These are phyloP conservation scores for Thelonectria rubi DNA, from an alignment of 2,329 filamentous ascomycete species.

Conservation along the genomic window DNA sequence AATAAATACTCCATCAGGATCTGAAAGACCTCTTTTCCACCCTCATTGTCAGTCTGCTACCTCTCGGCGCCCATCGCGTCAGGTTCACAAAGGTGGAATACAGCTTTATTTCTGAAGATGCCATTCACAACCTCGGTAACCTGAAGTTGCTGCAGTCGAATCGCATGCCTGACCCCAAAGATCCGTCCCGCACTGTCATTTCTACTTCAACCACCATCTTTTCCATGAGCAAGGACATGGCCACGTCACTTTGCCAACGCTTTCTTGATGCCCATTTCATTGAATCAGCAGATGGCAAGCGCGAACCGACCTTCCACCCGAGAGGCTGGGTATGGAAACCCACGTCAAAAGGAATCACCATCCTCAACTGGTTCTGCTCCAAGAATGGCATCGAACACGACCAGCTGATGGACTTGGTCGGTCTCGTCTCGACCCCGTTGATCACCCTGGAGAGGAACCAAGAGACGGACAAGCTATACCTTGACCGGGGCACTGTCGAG, in stretches of 20 bases:
- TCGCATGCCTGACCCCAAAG: constrained; percentile 97
- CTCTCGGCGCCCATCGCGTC: constrained; percentile 86
- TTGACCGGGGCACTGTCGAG: constrained; percentile 87
- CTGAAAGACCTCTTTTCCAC: constrained; percentile 98
- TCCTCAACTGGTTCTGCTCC: constrained; percentile 89
- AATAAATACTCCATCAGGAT: constrained; percentile 65
- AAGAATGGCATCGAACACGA: constrained; percentile 94
- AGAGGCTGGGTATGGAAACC: constrained; percentile 90
- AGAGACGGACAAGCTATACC: constrained; percentile 85
- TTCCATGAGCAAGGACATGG: constrained; percentile 99
- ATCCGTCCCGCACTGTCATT: constrained; percentile 92
- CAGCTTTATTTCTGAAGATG: constrained; percentile 95
- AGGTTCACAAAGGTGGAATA: constrained; percentile 90
- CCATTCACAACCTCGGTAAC: constrained; percentile 95
- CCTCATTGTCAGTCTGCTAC: constrained; percentile 87
- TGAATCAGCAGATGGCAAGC: constrained; percentile 89
- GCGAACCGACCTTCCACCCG: constrained; percentile 81
- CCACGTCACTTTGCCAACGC: constrained; percentile 89
- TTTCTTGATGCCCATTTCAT: constrained; percentile 95
- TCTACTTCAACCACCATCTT: constrained; percentile 98
- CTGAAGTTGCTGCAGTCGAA: constrained; percentile 99
- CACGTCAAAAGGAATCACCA: constrained; percentile 92
- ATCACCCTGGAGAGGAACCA: constrained; percentile 88
- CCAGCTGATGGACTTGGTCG: constrained; percentile 85
- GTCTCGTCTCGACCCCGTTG: constrained; percentile 82